Conservation (phyloP, 2,329 filamentous ascomycete species). For the Aspergillus piperis region DNA sequence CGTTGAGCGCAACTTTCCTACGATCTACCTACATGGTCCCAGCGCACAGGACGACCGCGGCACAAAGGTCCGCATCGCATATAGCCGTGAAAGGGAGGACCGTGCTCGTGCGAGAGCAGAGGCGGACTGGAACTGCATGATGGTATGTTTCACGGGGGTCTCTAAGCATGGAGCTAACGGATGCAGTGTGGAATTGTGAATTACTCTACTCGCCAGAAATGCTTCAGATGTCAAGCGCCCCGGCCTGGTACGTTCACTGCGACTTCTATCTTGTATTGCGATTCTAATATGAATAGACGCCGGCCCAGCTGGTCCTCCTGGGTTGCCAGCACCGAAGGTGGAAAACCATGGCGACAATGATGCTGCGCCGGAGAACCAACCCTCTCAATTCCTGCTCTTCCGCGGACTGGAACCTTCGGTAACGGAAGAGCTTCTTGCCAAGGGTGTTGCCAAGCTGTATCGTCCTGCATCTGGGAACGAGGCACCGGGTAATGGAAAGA, state of each 20-base stretch:
- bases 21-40: conserved; percentile 52
- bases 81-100: conserved; percentile 56
- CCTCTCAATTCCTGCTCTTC: conserved; percentile 75
- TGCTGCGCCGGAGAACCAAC: conserved; percentile 56
- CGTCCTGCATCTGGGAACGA: conserved; percentile 50
- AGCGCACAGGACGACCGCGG: conserved; percentile 43
- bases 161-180: not conserved
- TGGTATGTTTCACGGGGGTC: conserved; percentile 39
- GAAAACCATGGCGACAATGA: conserved; percentile 58
- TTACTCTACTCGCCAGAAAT: conserved; percentile 57
- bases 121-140: conserved; percentile 59
- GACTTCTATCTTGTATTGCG: not conserved
- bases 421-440: conserved; percentile 70
- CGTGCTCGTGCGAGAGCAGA: conserved; percentile 50
- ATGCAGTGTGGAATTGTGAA: conserved; percentile 58
- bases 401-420: conserved; percentile 70
- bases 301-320: conserved; percentile 36
- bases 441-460: conserved; percentile 73
- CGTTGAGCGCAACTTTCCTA: conserved; percentile 54
- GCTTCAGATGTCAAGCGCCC: conserved; percentile 60
- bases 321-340: conserved; percentile 45
- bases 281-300: conserved; percentile 23
- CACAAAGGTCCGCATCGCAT: conserved; percentile 54
- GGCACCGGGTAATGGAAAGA: conserved; percentile 44
- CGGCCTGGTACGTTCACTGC: conserved; percentile 49